A percentile compares a stretch with the other conserved stretches of the same genome.
Evolutionary conservation across 2,329 filamentous ascomycete genomes (phyloP).

Genomic region (Cladobotryum protrusum): DNA sequence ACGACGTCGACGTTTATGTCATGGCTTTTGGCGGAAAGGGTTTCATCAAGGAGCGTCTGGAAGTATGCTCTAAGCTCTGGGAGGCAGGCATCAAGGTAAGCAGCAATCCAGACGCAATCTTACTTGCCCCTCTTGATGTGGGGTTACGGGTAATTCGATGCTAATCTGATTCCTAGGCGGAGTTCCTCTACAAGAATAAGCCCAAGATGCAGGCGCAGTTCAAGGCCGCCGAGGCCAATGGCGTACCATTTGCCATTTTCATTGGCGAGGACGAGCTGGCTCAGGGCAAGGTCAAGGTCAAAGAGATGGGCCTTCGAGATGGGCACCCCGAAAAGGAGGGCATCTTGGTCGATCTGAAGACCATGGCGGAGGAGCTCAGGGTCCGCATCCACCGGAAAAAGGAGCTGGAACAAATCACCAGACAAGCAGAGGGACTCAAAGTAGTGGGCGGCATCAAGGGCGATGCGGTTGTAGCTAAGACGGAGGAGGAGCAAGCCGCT

Average conservation of each 20-base stretch:
- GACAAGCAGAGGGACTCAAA: conserved; percentile 38
- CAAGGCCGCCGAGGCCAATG: conserved; percentile 75
- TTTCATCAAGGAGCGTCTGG: conserved; percentile 76
- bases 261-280: conserved; percentile 86
- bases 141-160: conserved; percentile 5
- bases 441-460: conserved; percentile 43
- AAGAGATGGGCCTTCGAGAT: conserved; percentile 67
- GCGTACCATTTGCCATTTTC: conserved; percentile 80
- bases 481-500: conserved; percentile 14
- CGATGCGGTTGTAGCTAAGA: conserved; percentile 25
- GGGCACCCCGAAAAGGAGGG: conserved; percentile 90
- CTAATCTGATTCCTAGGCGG: conserved; percentile 48
- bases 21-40: conserved; percentile 93
- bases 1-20: conserved; percentile 83
- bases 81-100: conserved; percentile 75
- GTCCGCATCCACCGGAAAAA: conserved; percentile 35
- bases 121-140: not conserved
- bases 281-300: conserved; percentile 78
- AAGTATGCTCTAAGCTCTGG: conserved; percentile 71
- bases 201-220: conserved; percentile 86
- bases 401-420: conserved; percentile 37
- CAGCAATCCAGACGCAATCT: not conserved
- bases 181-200: conserved; percentile 86
- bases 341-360: conserved; percentile 59
- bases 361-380: conserved; percentile 60